Conservation (phyloP, 108 stramenopile species). For the Cyclotella sp. region DNA sequence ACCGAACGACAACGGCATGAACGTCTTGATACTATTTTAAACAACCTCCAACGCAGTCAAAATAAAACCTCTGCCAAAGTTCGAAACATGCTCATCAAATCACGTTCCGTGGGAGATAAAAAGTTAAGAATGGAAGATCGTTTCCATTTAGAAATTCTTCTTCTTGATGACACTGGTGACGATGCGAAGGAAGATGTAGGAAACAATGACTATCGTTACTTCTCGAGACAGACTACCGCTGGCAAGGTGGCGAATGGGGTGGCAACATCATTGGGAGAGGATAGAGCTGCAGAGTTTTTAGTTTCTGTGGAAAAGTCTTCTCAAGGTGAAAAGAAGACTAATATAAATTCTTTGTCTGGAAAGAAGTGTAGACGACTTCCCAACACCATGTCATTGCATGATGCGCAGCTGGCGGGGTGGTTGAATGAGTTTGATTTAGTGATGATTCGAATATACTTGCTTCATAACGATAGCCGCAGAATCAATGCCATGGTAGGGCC, state of each 20-base stretch:
- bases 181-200: background rate
- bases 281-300: constrained; percentile 36
- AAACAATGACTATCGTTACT: constrained; percentile 42
- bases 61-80: constrained; percentile 51
- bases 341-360: too few relatives aligned
- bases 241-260: constrained; percentile 43
- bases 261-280: constrained; percentile 27
- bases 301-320: constrained; percentile 4
- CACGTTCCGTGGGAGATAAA: constrained; percentile 65
- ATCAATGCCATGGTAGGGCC: constrained; percentile 20
- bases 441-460: constrained; percentile 37
- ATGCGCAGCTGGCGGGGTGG: constrained; percentile 45
- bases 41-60: constrained; percentile 54
- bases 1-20: constrained; percentile 37
- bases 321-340: too few relatives aligned
- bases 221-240: constrained; percentile 44
- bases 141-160: constrained; percentile 70
- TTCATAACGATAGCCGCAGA: background rate
- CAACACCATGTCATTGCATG: constrained; percentile 54
- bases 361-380: constrained; percentile 43
- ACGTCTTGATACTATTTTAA: constrained; percentile 59
- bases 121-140: constrained; percentile 70
- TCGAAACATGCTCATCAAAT: constrained; percentile 75
- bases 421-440: constrained; percentile 50
- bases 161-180: constrained; percentile 27